phyloP scores from a whole-genome alignment of 2,329 filamentous ascomycete genomes.

The Penicillium digitatum region DNA sequence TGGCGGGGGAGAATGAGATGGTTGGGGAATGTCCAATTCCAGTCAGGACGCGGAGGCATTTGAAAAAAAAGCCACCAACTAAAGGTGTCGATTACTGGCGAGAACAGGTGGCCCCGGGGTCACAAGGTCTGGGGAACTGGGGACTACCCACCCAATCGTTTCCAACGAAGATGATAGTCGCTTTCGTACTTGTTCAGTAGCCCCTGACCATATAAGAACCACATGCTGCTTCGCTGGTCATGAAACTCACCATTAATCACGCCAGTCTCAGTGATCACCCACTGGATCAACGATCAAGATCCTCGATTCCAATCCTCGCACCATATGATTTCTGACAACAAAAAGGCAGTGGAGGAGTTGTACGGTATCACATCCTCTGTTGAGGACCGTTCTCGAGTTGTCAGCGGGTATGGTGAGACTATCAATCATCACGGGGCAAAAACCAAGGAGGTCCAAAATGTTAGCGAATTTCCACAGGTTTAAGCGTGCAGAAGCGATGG shows the following conservation, averaged over 20 bases:
- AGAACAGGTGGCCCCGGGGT: conserved; percentile 11
- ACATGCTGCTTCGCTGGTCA: conserved; percentile 8
- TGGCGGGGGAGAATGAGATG: conserved; percentile 5
- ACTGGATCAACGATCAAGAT: background rate
- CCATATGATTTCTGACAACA: conserved; percentile 20
- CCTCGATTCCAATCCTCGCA: background rate
- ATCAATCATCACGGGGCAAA: conserved; percentile 32
- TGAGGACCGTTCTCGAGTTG: conserved; percentile 15
- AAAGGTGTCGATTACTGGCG: conserved; percentile 9
- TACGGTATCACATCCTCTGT: conserved; percentile 20
- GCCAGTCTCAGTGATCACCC: background rate
- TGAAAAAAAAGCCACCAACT: conserved; percentile 17
- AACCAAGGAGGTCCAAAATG: conserved; percentile 44
- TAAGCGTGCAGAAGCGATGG: too few relatives aligned
- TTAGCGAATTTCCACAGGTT: conserved; percentile 22
- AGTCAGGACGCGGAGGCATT: conserved; percentile 22
- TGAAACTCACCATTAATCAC: conserved; percentile 6
- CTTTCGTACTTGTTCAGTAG: background rate
- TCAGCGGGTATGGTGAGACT: conserved; percentile 22
- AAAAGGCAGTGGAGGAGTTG: conserved; percentile 14
- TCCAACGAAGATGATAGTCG: conserved; percentile 3
- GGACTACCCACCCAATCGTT: conserved; percentile 9
- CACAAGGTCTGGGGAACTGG: conserved; percentile 20
- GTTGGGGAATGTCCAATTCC: conserved; percentile 22
- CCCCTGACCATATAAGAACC: conserved; percentile 20